phyloP scores from a whole-genome alignment of 2,329 filamentous ascomycete genomes.

The Scopulariopsis brevicaulis region DNA sequence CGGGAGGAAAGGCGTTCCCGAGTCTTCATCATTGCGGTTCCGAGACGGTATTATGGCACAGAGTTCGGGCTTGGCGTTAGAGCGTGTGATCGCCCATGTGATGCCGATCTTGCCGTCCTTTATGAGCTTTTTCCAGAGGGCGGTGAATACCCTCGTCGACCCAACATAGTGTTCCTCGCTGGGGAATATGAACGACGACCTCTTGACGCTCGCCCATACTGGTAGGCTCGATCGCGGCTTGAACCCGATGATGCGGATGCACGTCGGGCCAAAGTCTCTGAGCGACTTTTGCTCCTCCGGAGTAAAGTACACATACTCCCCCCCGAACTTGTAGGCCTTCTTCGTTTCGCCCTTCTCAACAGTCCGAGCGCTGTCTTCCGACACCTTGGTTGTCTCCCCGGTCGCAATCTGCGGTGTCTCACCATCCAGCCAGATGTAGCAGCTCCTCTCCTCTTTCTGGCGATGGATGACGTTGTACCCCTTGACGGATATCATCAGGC shows the following conservation, averaged over 20 bases:
- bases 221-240: slow-evolving; percentile 67
- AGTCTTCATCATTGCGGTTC: slow-evolving; percentile 51
- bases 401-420: slow-evolving; percentile 73
- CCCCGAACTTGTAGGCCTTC: slow-evolving; percentile 94
- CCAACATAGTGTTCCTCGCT: slow-evolving; percentile 84
- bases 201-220: slow-evolving; percentile 75
- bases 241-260: slow-evolving; percentile 88
- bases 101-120: slow-evolving; percentile 71
- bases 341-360: slow-evolving; percentile 74
- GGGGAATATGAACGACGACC: slow-evolving; percentile 87
- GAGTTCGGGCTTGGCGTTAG: slow-evolving; percentile 68
- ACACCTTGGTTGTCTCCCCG: slow-evolving; percentile 61
- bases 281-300: slow-evolving; percentile 72
- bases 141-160: slow-evolving; percentile 85
- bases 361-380: slow-evolving; percentile 64
- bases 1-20: slow-evolving; percentile 59
- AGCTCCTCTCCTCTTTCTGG: slow-evolving; percentile 69
- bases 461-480: slow-evolving; percentile 84
- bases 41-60: slow-evolving; percentile 72
- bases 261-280: slow-evolving; percentile 68
- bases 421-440: slow-evolving; percentile 81
- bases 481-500: slow-evolving; percentile 78
- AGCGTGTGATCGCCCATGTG: slow-evolving; percentile 79
- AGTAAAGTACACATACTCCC: slow-evolving; percentile 77
- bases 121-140: slow-evolving; percentile 77